phyloP scores from a whole-genome alignment of 2,329 filamentous ascomycete species.

The Apiospora saccharicola region DNA sequence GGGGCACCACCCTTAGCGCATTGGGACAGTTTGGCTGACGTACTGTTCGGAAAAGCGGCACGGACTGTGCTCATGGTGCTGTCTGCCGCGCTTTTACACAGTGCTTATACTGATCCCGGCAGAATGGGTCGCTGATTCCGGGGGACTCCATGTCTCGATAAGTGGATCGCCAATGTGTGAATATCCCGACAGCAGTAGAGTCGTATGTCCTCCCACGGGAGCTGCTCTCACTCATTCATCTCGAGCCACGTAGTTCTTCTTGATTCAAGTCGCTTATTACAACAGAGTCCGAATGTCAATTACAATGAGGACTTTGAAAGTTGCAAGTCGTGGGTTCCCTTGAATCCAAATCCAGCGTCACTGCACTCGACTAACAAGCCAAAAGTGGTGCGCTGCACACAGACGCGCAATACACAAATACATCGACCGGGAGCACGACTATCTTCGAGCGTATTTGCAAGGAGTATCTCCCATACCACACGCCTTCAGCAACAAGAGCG shows the following conservation, averaged over 20 bases:
- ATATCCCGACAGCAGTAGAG: constrained; percentile 26
- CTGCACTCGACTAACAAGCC: background rate
- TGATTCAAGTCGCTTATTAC: too few species aligned
- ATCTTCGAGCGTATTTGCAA: background rate
- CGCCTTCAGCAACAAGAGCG: background rate
- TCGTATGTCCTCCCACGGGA: background rate
- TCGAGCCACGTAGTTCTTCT: too few species aligned
- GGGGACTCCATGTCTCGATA: background rate
- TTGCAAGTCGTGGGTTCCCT: background rate
- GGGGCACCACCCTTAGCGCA: background rate
- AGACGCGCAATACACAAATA: background rate
- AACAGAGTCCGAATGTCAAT: too few species aligned
- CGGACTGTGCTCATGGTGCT: background rate
- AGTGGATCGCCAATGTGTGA: constrained; percentile 28
- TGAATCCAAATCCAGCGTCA: too few species aligned
- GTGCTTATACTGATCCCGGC: background rate
- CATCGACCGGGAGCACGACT: background rate
- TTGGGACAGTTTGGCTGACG: too few species aligned
- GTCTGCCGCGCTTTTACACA: background rate
- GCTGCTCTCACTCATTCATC: too few species aligned
- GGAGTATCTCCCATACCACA: background rate
- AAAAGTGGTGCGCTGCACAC: background rate
- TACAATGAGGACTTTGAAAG: background rate
- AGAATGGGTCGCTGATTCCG: background rate
- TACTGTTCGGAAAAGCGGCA: background rate